Evolutionary conservation across 768 basidiomycete genomes (phyloP).

Genomic region (Suillus variegatus): DNA sequence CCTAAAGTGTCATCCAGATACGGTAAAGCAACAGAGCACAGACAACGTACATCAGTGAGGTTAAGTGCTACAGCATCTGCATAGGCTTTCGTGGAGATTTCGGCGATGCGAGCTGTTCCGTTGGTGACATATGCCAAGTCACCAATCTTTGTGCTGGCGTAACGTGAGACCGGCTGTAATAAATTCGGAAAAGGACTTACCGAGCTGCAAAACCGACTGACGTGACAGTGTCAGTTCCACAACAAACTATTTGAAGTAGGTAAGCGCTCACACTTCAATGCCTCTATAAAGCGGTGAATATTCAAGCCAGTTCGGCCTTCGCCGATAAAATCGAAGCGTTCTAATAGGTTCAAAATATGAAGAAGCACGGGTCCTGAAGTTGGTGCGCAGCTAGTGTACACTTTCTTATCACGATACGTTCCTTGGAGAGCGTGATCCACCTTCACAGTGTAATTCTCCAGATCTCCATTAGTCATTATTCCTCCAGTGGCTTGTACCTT

Average conservation of each 20-base stretch:
- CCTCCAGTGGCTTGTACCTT: constrained; percentile 77
- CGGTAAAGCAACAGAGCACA: constrained; percentile 7
- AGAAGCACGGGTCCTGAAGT: constrained; percentile 88
- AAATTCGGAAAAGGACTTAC: constrained; percentile 28
- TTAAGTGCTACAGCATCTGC: constrained; percentile 60
- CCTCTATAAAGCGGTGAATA: constrained; percentile 81
- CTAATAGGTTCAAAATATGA: constrained; percentile 89
- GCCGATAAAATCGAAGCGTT: constrained; percentile 60
- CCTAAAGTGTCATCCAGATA: constrained; percentile 44
- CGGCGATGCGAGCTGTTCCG: constrained; percentile 52
- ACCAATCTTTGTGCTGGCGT: constrained; percentile 73
- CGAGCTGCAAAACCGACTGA: constrained; percentile 67
- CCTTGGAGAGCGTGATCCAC: constrained; percentile 76
- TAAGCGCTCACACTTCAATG: constrained; percentile 67
- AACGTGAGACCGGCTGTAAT: constrained; percentile 4
- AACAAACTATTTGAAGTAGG: constrained; percentile 13
- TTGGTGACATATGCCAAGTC: constrained; percentile 70
- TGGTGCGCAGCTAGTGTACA: constrained; percentile 87
- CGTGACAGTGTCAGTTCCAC: constrained; percentile 12
- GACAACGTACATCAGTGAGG: constrained; percentile 77
- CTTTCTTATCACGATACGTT: constrained; percentile 70
- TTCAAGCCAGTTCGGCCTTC: constrained; percentile 61
- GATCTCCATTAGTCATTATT: constrained; percentile 74
- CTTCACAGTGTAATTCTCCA: constrained; percentile 67
- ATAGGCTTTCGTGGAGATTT: constrained; percentile 71